Evolutionary conservation across 1,139 yeast genomes (phyloP), one percentile per base, ranked within the genome.

Genomic region (Ashbya aceris): DNA sequence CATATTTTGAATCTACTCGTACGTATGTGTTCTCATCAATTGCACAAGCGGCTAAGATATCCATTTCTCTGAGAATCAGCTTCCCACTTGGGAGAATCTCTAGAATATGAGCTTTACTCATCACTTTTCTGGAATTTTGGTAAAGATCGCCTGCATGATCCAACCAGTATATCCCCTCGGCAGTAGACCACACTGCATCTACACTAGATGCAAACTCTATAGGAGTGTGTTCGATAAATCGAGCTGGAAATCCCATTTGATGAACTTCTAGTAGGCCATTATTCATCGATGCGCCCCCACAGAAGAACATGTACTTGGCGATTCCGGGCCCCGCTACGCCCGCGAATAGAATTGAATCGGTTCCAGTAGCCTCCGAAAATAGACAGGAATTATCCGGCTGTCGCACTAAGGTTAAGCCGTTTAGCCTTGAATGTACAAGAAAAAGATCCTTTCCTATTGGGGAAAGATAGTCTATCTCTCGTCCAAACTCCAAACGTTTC

Each of bases 201-300:
- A 34, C 27, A 5, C 11, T 12, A 8, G 27, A 5, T n/a, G 30
- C 10, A 8, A 11, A 36, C 13, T 29, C 12, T 6, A 12, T n/a
- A 7, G 11, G n/a, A n/a, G 31, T 2, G 6, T 27, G n/a, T n/a
- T 14, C 13, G 2, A 40, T 28, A 9, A 30, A 11, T 9, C 27
- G 7, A 4, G 9, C 34, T 13, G 27, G 30, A 26, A 37, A 43
- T 8, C 30, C 41, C 14, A 38, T 10, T 29, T 29, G 30, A 7
- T 34, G 34, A 17, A 23, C 7, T 27, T 48, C 46, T 7, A 49
- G 26, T 31, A 40, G 39, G 8, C 53, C 53, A 9, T 27, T 34
- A 29, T 44, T 47, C 11, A 38, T 43, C 10, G 38, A 13, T 8
- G 43, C 39, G 9, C 49, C 51, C 26, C 50, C 50, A 13, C 49